phyloP scores from a whole-genome alignment of 441 rosid species.

The Pelargonium cotyledonis region DNA sequence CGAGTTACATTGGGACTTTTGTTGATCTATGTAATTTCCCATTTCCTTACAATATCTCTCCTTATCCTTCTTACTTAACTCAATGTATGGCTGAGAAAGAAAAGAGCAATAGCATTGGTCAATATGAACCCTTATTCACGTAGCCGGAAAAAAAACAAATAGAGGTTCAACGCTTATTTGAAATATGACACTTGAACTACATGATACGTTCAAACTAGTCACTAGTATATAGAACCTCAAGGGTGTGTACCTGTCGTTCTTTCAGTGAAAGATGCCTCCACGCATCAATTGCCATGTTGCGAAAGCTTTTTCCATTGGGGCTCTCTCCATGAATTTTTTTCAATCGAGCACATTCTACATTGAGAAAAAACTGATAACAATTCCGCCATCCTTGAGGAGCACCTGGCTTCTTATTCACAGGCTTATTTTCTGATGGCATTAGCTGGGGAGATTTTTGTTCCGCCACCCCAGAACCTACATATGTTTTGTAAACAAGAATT shows the following conservation, averaged over 20 bases:
- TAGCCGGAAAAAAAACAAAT: too few relatives aligned
- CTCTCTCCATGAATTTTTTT: not conserved
- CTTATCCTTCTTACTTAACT: constrained; percentile 3
- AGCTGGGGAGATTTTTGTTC: not conserved
- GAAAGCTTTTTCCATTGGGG: not conserved
- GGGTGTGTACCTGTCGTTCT: not conserved
- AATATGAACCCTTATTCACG: too few relatives aligned
- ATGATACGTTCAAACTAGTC: too few relatives aligned
- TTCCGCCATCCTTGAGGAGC: constrained; percentile 2
- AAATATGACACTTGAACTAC: too few relatives aligned
- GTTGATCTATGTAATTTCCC: not conserved
- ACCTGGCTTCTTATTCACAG: not conserved
- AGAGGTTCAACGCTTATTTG: too few relatives aligned
- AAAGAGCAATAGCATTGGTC: too few relatives aligned
- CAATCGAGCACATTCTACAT: not conserved
- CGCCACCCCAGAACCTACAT: not conserved
- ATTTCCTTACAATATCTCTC: not conserved
- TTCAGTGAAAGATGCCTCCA: not conserved
- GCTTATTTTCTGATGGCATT: not conserved
- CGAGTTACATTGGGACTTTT: not conserved
- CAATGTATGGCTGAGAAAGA: not conserved
- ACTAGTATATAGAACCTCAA: too few relatives aligned
- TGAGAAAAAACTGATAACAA: not conserved
- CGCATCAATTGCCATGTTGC: not conserved
- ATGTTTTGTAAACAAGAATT: not conserved